Evolutionary conservation across 257 asterid species (phyloP).

Genomic region (Solanum ossicruentum): DNA sequence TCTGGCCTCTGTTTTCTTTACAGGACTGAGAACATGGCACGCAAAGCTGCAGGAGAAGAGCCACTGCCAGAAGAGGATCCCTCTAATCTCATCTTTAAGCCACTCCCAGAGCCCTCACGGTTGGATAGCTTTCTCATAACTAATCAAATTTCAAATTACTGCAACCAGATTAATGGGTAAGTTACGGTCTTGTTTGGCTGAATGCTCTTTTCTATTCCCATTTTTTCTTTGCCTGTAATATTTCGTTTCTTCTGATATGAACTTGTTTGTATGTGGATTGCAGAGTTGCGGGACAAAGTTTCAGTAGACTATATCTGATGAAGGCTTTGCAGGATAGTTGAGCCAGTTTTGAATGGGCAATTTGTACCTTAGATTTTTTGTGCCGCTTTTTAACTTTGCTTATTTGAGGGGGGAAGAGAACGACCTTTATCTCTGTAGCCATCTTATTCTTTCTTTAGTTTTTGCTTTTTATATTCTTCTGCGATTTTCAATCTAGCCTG

Average conservation of each 20-base stretch:
- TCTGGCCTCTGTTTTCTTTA: not conserved
- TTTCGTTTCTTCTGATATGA: not conserved
- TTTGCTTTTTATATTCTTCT: not conserved
- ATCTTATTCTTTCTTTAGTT: not conserved
- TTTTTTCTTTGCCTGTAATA: not conserved
- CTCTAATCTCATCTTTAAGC: constrained; percentile 75
- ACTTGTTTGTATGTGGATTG: not conserved
- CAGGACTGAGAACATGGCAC: constrained; percentile 71
- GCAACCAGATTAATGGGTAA: constrained; percentile 98
- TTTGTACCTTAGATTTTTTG: not conserved
- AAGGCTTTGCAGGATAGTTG: constrained; percentile 75
- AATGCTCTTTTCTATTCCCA: not conserved
- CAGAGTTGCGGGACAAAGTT: constrained; percentile 95
- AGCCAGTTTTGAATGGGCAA: not conserved
- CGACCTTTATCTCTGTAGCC: not conserved
- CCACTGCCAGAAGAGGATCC: constrained; percentile 97
- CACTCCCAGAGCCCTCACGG: constrained; percentile 88
- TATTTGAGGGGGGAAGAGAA: not conserved
- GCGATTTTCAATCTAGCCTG: not conserved
- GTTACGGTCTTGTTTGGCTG: not conserved
- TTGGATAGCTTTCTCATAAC: constrained; percentile 85
- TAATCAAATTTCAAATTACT: constrained; percentile 78
- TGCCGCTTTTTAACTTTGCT: not conserved
- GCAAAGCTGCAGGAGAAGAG: constrained; percentile 89
- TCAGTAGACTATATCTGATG: constrained; percentile 69